Evolutionary conservation across 1,139 yeast genomes (phyloP).

Genomic region (Nematodospora anomalae): DNA sequence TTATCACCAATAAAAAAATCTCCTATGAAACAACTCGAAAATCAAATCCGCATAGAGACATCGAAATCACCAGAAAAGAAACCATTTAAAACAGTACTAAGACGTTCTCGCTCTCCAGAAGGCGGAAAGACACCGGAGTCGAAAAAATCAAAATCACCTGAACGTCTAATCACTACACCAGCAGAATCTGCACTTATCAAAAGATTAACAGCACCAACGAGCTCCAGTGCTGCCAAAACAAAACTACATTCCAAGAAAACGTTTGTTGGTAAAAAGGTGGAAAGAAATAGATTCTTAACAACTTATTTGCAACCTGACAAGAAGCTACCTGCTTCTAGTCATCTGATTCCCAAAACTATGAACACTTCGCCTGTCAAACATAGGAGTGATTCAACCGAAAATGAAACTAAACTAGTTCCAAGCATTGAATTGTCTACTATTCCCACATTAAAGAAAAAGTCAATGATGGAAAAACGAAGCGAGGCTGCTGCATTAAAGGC

Average conservation of each 20-base stretch:
- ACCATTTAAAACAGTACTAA: background rate
- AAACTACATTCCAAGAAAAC: constrained; percentile 5
- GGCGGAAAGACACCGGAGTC: background rate
- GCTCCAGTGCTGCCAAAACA: constrained; percentile 31
- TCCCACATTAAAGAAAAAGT: constrained; percentile 30
- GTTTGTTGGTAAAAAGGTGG: constrained; percentile 7
- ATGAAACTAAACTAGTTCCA: constrained; percentile 15
- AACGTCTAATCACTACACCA: constrained; percentile 1
- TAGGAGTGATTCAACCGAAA: constrained; percentile 2
- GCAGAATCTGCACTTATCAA: constrained; percentile 9
- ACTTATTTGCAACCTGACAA: constrained; percentile 28
- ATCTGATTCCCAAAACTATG: constrained; percentile 4
- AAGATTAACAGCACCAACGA: constrained; percentile 30
- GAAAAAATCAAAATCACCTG: background rate
- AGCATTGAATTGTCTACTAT: constrained; percentile 18
- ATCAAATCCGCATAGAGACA: constrained; percentile 2
- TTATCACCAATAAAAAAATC: constrained; percentile 11
- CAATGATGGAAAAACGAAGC: constrained; percentile 32
- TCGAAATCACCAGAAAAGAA: constrained; percentile 4
- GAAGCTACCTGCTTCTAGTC: constrained; percentile 5
- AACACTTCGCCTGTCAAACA: constrained; percentile 8
- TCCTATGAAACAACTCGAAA: background rate
- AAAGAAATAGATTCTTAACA: constrained; percentile 36
- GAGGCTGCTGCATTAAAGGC: constrained; percentile 27
- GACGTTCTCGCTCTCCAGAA: constrained; percentile 4